phyloP scores from a whole-genome alignment of 352 stramenopile genomes.

The Globisporangium heterothallicum region DNA sequence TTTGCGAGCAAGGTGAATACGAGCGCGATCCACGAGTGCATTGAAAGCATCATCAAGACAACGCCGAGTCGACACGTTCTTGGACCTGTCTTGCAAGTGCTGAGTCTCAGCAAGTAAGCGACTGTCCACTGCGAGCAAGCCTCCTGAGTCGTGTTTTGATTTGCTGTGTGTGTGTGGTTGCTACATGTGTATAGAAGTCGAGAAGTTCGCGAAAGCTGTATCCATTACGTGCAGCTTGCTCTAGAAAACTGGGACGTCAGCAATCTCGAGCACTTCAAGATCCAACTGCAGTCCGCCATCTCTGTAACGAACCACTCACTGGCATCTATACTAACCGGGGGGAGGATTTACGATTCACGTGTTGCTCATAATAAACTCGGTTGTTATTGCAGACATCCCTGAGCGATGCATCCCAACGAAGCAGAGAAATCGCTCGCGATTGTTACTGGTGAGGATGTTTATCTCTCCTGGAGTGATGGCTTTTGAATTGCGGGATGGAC shows the following conservation, averaged over 20 bases:
- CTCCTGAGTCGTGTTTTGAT: no score
- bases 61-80: conserved; percentile 46
- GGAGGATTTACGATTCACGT: background rate
- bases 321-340: background rate
- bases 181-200: conserved; percentile 33
- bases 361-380: no score
- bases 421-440: conserved; percentile 41
- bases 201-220: conserved; percentile 56
- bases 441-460: conserved; percentile 45
- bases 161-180: background rate
- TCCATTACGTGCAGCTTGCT: conserved; percentile 42
- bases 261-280: conserved; percentile 39
- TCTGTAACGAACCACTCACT: conserved; percentile 16
- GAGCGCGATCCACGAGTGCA: conserved; percentile 41
- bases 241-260: conserved; percentile 29
- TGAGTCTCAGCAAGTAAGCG: conserved; percentile 48
- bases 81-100: conserved; percentile 31
- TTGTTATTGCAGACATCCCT: conserved; percentile 32
- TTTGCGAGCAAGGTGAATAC: conserved; percentile 36
- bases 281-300: conserved; percentile 33
- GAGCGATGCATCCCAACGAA: conserved; percentile 53
- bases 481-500: background rate
- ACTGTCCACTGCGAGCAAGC: no score
- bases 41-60: conserved; percentile 37
- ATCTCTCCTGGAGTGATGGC: background rate